These are phyloP conservation scores for Hericium erinaceus DNA, from an alignment of 768 basidiomycete species.

Conservation along the genomic window DNA sequence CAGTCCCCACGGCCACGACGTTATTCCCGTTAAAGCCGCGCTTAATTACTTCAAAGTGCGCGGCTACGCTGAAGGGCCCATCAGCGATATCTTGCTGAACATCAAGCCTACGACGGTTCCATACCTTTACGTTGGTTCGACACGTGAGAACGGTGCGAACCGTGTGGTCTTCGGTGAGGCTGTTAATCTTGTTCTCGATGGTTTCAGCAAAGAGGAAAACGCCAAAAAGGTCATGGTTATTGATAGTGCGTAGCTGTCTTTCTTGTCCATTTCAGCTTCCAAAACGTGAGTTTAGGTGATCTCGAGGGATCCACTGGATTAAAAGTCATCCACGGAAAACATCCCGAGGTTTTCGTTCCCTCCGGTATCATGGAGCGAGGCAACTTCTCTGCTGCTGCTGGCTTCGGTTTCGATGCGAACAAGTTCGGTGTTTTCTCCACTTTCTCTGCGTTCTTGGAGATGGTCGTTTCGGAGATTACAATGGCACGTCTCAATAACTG, in stretches of 20 bases:
- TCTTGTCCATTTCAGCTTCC: slow-evolving; percentile 2
- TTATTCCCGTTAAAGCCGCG: slow-evolving; percentile 74
- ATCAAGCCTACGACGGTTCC: slow-evolving; percentile 52
- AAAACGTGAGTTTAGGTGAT: slow-evolving; percentile 41
- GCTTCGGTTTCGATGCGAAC: slow-evolving; percentile 75
- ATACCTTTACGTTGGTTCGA: slow-evolving; percentile 60
- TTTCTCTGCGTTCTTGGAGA: slow-evolving; percentile 88
- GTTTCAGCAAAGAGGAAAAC: slow-evolving; percentile 65
- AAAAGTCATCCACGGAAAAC: slow-evolving; percentile 82
- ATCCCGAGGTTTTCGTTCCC: slow-evolving; percentile 78
- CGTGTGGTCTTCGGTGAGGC: slow-evolving; percentile 83
- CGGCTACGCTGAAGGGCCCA: slow-evolving; percentile 42
- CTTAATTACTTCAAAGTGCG: slow-evolving; percentile 61
- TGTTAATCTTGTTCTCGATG: slow-evolving; percentile 70
- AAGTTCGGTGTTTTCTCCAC: slow-evolving; percentile 88
- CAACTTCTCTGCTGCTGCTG: slow-evolving; percentile 77
- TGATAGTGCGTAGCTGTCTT: slow-evolving; percentile 47
- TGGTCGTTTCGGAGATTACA: slow-evolving; percentile 81
- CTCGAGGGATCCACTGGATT: slow-evolving; percentile 86
- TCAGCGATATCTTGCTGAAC: slow-evolving; percentile 44
- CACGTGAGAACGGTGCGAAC: slow-evolving; percentile 70
- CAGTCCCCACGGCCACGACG: slow-evolving; percentile 73
- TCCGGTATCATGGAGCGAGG: slow-evolving; percentile 86
- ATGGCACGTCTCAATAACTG: slow-evolving; percentile 90
- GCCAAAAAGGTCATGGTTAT: slow-evolving; percentile 79